Conservation (phyloP, 31 red algal species). For the Asparagopsis taxiformis region DNA sequence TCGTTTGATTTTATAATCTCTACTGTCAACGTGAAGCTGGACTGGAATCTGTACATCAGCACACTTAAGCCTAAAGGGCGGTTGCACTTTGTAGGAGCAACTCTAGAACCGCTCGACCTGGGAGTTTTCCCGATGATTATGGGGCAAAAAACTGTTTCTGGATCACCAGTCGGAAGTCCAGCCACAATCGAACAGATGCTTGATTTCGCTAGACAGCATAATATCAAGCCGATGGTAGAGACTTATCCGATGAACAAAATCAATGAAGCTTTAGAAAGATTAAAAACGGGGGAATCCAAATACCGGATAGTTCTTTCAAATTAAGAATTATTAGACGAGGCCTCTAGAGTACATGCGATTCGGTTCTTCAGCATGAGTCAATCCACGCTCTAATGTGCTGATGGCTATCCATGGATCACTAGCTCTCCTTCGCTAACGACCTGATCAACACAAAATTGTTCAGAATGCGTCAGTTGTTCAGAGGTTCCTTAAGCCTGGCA, state of each 20-base stretch:
- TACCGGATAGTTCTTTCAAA: conserved; percentile 4
- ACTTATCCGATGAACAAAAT: neutral
- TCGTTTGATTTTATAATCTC: conserved; percentile 42
- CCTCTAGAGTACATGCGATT: too few species aligned
- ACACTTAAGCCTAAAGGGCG: neutral
- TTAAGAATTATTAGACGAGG: too few species aligned
- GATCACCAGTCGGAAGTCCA: neutral
- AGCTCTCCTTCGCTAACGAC: too few species aligned
- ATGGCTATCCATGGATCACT: too few species aligned
- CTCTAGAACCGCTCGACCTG: too few species aligned
- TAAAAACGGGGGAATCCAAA: neutral
- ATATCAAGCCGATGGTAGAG: conserved; percentile 2
- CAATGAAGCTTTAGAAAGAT: neutral
- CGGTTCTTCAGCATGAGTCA: too few species aligned
- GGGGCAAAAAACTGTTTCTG: neutral
- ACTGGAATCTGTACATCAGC: conserved; percentile 2
- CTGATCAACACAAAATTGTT: too few species aligned
- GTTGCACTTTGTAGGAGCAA: conserved; percentile 10
- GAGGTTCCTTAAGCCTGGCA: too few species aligned
- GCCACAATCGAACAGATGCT: neutral
- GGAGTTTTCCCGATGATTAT: conserved; percentile 3
- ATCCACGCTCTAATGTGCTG: too few species aligned
- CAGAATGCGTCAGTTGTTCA: too few species aligned
- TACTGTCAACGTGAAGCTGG: conserved; percentile 26
- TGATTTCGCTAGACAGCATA: neutral